Evolutionary conservation across 495 filamentous ascomycete species (phyloP).

Genomic region (Saxophila tyrrhenica): DNA sequence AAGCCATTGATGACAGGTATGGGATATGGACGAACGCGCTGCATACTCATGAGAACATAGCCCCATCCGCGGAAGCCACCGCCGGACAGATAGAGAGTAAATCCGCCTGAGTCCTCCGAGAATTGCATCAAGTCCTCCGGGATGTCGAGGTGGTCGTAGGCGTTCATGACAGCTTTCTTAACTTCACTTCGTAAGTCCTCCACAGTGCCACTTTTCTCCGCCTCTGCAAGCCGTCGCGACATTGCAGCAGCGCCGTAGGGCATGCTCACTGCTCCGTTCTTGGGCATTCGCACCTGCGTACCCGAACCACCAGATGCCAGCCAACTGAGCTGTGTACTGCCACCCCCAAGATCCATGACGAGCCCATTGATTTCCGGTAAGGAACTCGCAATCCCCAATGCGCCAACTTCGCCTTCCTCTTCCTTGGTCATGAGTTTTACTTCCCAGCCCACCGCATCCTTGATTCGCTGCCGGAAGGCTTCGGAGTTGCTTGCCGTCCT

Average conservation of each 20-base stretch:
- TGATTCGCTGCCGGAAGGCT: constrained; percentile 55
- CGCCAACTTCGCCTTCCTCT: constrained; percentile 72
- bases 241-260: constrained; percentile 84
- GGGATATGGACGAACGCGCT: constrained; percentile 61
- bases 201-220: constrained; percentile 29
- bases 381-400: constrained; percentile 71
- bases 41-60: constrained; percentile 62
- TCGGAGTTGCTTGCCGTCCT: constrained; percentile 64
- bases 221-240: constrained; percentile 41
- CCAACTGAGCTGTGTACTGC: constrained; percentile 85
- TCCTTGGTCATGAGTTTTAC: constrained; percentile 66
- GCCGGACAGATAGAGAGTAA: constrained; percentile 74
- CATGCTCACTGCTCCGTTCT: constrained; percentile 42
- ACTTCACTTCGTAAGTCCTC: constrained; percentile 45
- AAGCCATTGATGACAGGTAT: constrained; percentile 81
- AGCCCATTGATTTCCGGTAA: constrained; percentile 56
- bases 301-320: constrained; percentile 45
- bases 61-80: constrained; percentile 89
- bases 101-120: constrained; percentile 39
- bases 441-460: constrained; percentile 45
- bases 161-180: constrained; percentile 43
- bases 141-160: constrained; percentile 47
- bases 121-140: constrained; percentile 39
- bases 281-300: constrained; percentile 37
- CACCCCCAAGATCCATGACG: constrained; percentile 82